Conservation (phyloP, 768 basidiomycete species). For the Amanita fuliginea region DNA sequence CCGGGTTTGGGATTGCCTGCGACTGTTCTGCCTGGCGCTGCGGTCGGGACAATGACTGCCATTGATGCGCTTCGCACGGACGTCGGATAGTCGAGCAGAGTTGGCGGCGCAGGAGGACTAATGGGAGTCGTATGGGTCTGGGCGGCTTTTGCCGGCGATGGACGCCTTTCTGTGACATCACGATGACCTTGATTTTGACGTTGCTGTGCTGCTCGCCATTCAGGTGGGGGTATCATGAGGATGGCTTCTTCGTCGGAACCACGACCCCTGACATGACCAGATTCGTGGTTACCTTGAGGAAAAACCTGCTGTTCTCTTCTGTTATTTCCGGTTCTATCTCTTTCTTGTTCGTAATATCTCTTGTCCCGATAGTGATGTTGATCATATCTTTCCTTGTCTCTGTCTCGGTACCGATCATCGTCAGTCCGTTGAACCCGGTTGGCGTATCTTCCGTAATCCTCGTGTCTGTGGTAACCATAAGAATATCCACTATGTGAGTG, state of each 20-base stretch:
- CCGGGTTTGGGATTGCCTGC: not conserved
- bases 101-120: not conserved
- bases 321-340: not conserved
- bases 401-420: not conserved
- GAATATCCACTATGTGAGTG: conserved; percentile 1
- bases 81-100: conserved; percentile 1
- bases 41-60: not conserved
- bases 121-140: not conserved
- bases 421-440: not conserved
- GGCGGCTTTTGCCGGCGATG: not conserved
- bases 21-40: not conserved
- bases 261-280: not conserved
- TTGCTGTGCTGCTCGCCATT: not conserved
- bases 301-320: not conserved
- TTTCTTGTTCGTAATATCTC: not conserved
- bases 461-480: not conserved
- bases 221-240: conserved; percentile 5
- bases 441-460: not conserved
- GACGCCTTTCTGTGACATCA: not conserved
- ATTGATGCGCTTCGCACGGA: conserved; percentile 2
- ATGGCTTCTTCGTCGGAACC: conserved; percentile 1
- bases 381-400: not conserved
- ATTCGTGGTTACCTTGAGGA: not conserved
- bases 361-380: not conserved
- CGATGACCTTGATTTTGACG: not conserved